Evolutionary conservation across 257 asterid genomes (phyloP), one percentile per base, ranked within the genome.

Genomic region (Lycium ferocissimum): DNA sequence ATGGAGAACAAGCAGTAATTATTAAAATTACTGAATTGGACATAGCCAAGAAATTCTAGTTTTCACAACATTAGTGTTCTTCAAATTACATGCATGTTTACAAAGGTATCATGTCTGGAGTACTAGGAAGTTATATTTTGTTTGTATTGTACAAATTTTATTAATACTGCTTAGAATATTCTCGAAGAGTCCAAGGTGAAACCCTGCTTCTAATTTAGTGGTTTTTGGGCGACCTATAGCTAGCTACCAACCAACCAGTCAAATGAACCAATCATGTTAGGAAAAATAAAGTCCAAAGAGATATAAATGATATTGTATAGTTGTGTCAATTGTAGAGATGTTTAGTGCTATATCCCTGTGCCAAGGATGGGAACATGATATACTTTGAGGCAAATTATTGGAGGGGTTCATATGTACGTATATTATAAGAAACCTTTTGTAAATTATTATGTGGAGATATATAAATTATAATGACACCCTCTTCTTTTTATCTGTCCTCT

Each of bases 1-100:
- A 88, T 84, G 53, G 84, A 43, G 13, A 76, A 83, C 20, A 53
- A 86, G 83, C 40, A 69, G 38, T 53, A 33, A 81, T 75, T 59
- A 85, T 18, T 56, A 75, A 75, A 75, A 75, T 20, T 22, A 49
- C 33, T 73, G 40, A 73, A 15, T 73, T 43, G 20, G 81, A 75
- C 81, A 75, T 75, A 22, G 20, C 40, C 37, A 49, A 75, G 37
- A 22, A 67, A n/a, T 2, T 11, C 38, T 51, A 40, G 73, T 2
- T 78, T 83, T 43, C 37, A 75, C 40, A 49, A 49, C 40, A 13
- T 51, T 73, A 73, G 80, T 73, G 11, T 73, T 20, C 45, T n/a
- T 72, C 14, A 67, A 35, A 6, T 73, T 47, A 76, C 81, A 53
- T 76, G 45, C 85, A 82, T 82, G 85, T 49, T 66, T 66, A 82